Conservation (phyloP, 176 grass and related monocot species). For the Lolium perenne region DNA sequence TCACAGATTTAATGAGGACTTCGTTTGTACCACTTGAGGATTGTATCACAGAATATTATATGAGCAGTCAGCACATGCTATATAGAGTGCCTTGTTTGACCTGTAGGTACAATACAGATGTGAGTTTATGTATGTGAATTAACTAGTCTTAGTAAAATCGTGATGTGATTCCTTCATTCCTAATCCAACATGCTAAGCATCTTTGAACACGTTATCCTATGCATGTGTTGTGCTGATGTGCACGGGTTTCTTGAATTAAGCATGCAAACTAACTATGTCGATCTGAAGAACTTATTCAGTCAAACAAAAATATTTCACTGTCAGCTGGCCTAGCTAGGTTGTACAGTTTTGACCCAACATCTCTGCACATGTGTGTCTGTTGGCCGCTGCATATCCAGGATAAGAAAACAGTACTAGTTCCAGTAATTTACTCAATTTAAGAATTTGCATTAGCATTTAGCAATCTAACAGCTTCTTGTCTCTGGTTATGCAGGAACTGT, state of each 20-base stretch:
- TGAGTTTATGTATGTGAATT: background rate
- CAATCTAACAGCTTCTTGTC: too few relatives aligned
- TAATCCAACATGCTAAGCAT: slow-evolving; percentile 14
- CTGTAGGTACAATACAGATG: background rate
- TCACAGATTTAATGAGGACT: too few relatives aligned
- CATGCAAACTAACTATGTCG: background rate
- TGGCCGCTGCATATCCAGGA: background rate
- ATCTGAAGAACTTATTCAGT: slow-evolving; percentile 12
- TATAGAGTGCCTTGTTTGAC: background rate
- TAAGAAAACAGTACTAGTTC: too few relatives aligned
- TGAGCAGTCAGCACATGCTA: background rate
- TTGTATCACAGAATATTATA: too few relatives aligned
- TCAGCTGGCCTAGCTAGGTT: background rate
- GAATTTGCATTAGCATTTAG: too few relatives aligned
- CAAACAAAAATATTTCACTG: slow-evolving; percentile 27
- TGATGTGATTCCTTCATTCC: slow-evolving; percentile 6
- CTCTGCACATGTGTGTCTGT: background rate
- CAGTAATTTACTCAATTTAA: too few relatives aligned
- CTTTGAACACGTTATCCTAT: background rate
- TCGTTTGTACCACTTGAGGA: too few relatives aligned
- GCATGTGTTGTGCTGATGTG: background rate
- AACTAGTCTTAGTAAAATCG: background rate
- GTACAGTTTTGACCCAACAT: slow-evolving; percentile 32
- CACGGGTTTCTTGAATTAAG: background rate
- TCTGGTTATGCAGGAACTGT: too few relatives aligned